Conservation (phyloP, 257 asterid genomes). For the Solanum chaucha region DNA sequence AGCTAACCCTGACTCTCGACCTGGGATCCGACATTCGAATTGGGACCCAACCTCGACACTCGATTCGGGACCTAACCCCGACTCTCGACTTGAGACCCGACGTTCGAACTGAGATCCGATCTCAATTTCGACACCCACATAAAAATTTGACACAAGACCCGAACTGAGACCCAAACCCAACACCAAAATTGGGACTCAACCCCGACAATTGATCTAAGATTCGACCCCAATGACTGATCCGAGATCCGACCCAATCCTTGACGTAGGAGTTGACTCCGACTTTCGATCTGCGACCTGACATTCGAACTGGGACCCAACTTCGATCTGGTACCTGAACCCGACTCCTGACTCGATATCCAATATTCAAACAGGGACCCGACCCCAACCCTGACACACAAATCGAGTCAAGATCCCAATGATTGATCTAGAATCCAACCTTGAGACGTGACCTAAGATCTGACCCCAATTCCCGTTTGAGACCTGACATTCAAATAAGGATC, state of each 20-base stretch:
- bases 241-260: not conserved
- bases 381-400: not conserved
- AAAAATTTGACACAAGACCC: too few relatives aligned
- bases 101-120: too few relatives aligned
- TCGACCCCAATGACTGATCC: not conserved
- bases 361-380: not conserved
- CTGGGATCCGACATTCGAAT: not conserved
- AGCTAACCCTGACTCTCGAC: not conserved
- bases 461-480: not conserved
- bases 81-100: too few relatives aligned
- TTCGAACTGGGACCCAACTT: not conserved
- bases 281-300: not conserved
- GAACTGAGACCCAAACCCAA: not conserved
- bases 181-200: not conserved
- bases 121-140: too few relatives aligned
- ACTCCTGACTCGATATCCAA: not conserved
- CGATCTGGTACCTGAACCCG: not conserved
- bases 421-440: not conserved
- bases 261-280: not conserved
- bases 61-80: too few relatives aligned
- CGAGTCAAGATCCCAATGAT: not conserved
- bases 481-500: not conserved
- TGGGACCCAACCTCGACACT: too few relatives aligned
- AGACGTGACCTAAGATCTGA: not conserved
- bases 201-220: not conserved